Evolutionary conservation across 768 basidiomycete genomes (phyloP).

Genomic region (Hericium coralloides): DNA sequence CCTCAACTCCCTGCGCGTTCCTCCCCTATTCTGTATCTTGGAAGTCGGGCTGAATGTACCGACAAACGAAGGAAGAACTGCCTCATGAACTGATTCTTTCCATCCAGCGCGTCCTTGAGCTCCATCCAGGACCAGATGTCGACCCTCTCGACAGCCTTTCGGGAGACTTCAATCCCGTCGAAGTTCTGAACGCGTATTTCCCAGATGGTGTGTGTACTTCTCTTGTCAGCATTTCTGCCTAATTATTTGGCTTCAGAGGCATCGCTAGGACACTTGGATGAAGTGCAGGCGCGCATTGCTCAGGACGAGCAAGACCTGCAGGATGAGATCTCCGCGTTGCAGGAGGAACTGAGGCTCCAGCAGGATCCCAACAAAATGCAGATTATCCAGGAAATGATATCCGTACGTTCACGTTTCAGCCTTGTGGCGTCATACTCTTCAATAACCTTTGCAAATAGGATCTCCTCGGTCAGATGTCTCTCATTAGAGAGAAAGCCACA

Average conservation of each 20-base stretch:
- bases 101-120: constrained; percentile 62
- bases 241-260: constrained; percentile 41
- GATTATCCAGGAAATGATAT: constrained; percentile 92
- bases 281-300: constrained; percentile 57
- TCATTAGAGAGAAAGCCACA: constrained; percentile 92
- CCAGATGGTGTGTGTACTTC: constrained; percentile 56
- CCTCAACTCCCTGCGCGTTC: too few species aligned
- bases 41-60: constrained; percentile 6
- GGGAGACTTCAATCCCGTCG: constrained; percentile 45
- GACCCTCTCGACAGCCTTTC: constrained; percentile 55
- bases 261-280: constrained; percentile 63
- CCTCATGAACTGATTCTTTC: constrained; percentile 60
- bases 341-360: constrained; percentile 56
- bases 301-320: constrained; percentile 64
- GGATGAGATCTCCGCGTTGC: constrained; percentile 60
- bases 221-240: background rate
- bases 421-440: too few species aligned
- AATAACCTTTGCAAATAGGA: constrained; percentile 42
- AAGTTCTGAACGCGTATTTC: constrained; percentile 58
- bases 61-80: constrained; percentile 34
- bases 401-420: constrained; percentile 33
- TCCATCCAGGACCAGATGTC: constrained; percentile 31
- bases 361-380: constrained; percentile 89
- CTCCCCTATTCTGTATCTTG: background rate
- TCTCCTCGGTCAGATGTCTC: constrained; percentile 89